Evolutionary conservation across 441 rosid genomes (phyloP).

Genomic region (Eruca vesicaria): DNA sequence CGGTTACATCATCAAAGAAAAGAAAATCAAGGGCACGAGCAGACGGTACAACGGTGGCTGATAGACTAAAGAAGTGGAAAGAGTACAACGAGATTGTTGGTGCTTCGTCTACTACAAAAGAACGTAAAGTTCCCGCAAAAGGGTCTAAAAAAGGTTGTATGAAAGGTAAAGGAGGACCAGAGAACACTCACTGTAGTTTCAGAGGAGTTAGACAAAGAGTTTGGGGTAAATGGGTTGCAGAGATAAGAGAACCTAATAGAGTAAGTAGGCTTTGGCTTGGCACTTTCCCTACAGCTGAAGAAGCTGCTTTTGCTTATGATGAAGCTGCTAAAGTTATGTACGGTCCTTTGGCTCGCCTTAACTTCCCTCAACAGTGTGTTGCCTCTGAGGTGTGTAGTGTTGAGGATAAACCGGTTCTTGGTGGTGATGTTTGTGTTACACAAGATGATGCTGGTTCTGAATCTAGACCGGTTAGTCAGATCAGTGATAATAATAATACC

Average conservation of each 20-base stretch:
- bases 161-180: constrained; percentile 93
- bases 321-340: constrained; percentile 75
- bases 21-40: constrained; percentile 43
- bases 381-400: constrained; percentile 38
- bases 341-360: constrained; percentile 61
- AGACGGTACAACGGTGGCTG: constrained; percentile 47
- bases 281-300: constrained; percentile 64
- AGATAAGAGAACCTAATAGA: constrained; percentile 72
- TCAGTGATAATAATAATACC: too few relatives aligned
- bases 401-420: too few relatives aligned
- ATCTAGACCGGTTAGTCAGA: too few relatives aligned
- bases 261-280: constrained; percentile 85
- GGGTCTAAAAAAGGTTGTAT: constrained; percentile 87
- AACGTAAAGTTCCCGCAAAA: constrained; percentile 57
- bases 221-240: constrained; percentile 96
- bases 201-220: constrained; percentile 88
- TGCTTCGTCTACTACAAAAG: too few relatives aligned
- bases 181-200: constrained; percentile 51
- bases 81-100: constrained; percentile 33
- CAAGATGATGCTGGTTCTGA: too few relatives aligned
- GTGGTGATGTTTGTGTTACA: too few relatives aligned
- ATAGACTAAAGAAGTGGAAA: constrained; percentile 63
- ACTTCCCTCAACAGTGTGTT: constrained; percentile 41
- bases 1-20: constrained; percentile 30
- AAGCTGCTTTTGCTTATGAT: constrained; percentile 80